Evolutionary conservation across 495 filamentous ascomycete genomes (phyloP).

Genomic region (Aspergillus haitiensis): DNA sequence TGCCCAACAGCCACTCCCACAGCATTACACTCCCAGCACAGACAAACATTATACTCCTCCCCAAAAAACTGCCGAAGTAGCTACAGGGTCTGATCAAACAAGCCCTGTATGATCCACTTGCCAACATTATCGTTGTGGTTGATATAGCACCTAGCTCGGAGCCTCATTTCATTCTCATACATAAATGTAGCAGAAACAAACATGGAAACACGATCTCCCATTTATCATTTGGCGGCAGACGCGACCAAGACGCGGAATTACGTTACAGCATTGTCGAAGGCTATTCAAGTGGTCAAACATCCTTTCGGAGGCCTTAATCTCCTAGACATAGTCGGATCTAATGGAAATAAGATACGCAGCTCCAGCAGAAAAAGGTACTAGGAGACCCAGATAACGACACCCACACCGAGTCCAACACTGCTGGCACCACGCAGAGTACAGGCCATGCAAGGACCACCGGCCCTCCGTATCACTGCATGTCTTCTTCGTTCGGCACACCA

Average conservation of each 20-base stretch:
- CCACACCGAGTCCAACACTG: neutral
- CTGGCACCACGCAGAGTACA: neutral
- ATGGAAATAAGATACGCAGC: too few relatives aligned
- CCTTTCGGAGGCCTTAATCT: too few relatives aligned
- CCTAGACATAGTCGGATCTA: too few relatives aligned
- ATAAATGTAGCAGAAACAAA: too few relatives aligned
- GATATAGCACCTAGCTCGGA: neutral
- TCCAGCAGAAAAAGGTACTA: too few relatives aligned
- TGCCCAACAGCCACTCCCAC: neutral
- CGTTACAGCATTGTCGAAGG: too few relatives aligned
- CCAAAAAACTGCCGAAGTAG: neutral
- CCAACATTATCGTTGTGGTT: neutral
- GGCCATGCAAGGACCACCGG: neutral
- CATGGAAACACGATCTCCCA: too few relatives aligned
- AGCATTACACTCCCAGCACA: neutral
- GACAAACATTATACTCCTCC: neutral
- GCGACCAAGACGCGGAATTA: too few relatives aligned
- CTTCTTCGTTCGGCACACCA: neutral
- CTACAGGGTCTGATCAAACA: neutral
- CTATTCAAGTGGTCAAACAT: too few relatives aligned
- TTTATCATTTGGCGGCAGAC: too few relatives aligned
- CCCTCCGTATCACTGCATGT: neutral
- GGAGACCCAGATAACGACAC: neutral
- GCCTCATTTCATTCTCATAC: neutral
- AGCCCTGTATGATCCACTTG: neutral